Percentiles rank a stretch among this genome's conserved stretches.
Evolutionary conservation across 805 yeast species (phyloP).

Genomic region (Alloascoidea hylecoeti): DNA sequence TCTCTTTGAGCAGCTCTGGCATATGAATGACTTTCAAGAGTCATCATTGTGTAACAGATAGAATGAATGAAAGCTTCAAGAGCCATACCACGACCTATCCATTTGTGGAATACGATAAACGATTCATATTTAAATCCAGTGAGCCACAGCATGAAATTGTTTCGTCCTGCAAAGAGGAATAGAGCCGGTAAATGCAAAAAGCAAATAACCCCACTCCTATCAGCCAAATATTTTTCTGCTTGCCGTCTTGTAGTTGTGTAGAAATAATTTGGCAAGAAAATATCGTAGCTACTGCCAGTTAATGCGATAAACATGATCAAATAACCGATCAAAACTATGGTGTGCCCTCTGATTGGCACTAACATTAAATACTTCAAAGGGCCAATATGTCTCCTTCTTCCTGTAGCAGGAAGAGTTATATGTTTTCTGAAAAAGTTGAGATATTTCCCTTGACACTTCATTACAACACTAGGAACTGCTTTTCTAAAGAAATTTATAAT

Average conservation of each 20-base stretch:
- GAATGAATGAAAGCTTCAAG: slow-evolving; percentile 40
- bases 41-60: slow-evolving; percentile 31
- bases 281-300: neutral
- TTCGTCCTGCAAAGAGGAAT: slow-evolving; percentile 57
- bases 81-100: slow-evolving; percentile 38
- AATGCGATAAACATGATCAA: neutral
- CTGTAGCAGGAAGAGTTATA: neutral
- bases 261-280: slow-evolving; percentile 8
- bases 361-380: neutral
- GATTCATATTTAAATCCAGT: slow-evolving; percentile 52
- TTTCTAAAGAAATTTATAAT: neutral
- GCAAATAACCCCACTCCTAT: slow-evolving; percentile 16
- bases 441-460: neutral
- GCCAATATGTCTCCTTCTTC: neutral
- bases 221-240: slow-evolving; percentile 18
- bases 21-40: neutral
- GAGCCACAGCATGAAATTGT: slow-evolving; percentile 46
- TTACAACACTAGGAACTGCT: neutral
- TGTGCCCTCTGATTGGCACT: neutral
- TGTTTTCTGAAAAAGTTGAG: neutral
- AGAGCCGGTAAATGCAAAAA: slow-evolving; percentile 30
- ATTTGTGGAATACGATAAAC: slow-evolving; percentile 50
- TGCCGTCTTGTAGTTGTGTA: slow-evolving; percentile 18
- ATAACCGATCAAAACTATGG: neutral
- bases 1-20: neutral